Percentiles rank a stretch among this genome's conserved stretches.
Conservation (phyloP, 2,329 filamentous ascomycete species). For the Colletotrichum eremochloae region DNA sequence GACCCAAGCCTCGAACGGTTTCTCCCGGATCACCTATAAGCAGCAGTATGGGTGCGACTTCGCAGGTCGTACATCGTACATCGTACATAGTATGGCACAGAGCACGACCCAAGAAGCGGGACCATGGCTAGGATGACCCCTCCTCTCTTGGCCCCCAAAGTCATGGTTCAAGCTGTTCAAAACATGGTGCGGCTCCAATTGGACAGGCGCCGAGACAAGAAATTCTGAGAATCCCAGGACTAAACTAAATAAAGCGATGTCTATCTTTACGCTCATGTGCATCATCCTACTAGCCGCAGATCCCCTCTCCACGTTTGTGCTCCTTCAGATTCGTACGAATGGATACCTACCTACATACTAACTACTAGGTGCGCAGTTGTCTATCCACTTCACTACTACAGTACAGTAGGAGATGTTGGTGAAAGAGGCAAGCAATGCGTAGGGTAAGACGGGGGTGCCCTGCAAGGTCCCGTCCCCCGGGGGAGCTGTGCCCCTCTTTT, state of each 20-base stretch:
- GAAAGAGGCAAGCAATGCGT: too few species aligned
- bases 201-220: not conserved
- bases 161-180: not conserved
- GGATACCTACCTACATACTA: too few species aligned
- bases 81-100: too few species aligned
- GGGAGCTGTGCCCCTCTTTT: not conserved
- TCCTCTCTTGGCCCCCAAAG: not conserved
- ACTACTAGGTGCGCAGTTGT: too few species aligned
- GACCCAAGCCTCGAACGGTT: conserved; percentile 4
- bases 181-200: not conserved
- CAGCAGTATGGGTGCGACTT: too few species aligned
- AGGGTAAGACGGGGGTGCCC: not conserved
- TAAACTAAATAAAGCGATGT: not conserved
- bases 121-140: too few species aligned
- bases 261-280: conserved; percentile 9
- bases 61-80: too few species aligned
- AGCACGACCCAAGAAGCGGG: too few species aligned
- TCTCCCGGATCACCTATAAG: too few species aligned
- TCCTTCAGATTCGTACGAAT: not conserved
- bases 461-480: not conserved
- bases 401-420: too few species aligned
- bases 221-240: not conserved
- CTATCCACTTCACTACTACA: too few species aligned
- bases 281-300: conserved; percentile 39
- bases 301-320: conserved; percentile 18